Evolutionary conservation across 2,329 filamentous ascomycete genomes (phyloP), one percentile per base, ranked within the genome.

Genomic region (Lecanicillium sp.): DNA sequence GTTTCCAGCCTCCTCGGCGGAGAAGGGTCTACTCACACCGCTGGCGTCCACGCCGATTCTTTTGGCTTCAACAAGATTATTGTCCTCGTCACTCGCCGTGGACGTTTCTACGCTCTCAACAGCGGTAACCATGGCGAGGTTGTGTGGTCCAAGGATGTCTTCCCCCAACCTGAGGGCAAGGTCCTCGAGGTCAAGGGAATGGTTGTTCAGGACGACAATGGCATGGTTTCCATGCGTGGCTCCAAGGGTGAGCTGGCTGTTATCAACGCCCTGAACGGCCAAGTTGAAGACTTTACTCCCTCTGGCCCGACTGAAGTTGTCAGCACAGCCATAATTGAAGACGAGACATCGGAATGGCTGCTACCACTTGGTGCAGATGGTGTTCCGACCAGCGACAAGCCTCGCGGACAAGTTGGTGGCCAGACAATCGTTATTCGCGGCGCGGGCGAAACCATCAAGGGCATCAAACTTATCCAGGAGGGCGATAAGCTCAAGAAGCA

Each of bases 61-160:
- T 97, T 97, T 58, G 90, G 90, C 4, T 90, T 96, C 61, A 82
- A 86, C 58, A 94, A 95, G 61, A 66, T 90, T 22, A 75, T 89
- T 5, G 69, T 96, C 41, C 68, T 95, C 36, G 88, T 83, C 5
- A 95, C 89, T 2, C 72, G 77, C 39, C 81, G 79, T 41, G 89
- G 89, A 12, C 81, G 84, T 47, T 64, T 97, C 14, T 84, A 89
- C 48, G 87, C 82, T 3, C 66, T 98, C 15, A 81, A 95, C 58
- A 78, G 81, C 25, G 86, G 81, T 17, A 81, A 80, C 43, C 71
- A 82, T 11, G 88, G 88, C 4, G 71, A 71, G 27, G 67, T 95
- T 9, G 61, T 85, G 14, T 97, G 92, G 92, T 82, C 77, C 33
- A 69, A 74, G 33, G 73, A 82, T 46, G 76, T 79, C 1, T 69